Percentiles rank a stretch among this genome's conserved stretches.
These are phyloP conservation scores for Aspergillus pseudonomiae DNA, from an alignment of 2,329 filamentous ascomycete species.

Conservation along the genomic window DNA sequence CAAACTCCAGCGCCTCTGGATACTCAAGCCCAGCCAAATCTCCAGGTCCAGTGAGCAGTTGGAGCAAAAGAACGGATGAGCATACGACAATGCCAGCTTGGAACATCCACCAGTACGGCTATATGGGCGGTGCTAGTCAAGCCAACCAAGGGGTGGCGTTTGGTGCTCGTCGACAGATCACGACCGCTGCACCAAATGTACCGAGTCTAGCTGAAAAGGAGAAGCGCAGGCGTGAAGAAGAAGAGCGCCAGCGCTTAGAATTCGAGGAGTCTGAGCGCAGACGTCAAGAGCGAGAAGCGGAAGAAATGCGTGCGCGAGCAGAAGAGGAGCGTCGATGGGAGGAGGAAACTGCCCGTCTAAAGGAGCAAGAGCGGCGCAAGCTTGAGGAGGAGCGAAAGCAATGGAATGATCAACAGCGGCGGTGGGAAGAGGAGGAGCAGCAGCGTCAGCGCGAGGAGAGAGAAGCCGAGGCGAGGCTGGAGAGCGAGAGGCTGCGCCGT, in stretches of 20 bases:
- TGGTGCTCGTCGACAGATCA: constrained; percentile 90
- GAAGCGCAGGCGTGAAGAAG: constrained; percentile 63
- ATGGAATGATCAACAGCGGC: constrained; percentile 59
- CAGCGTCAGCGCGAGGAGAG: constrained; percentile 71
- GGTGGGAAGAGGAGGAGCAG: constrained; percentile 78
- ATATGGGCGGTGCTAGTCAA: constrained; percentile 96
- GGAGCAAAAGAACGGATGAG: constrained; percentile 86
- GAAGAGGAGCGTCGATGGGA: constrained; percentile 53
- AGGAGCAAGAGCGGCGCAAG: constrained; percentile 55
- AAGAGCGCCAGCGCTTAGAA: constrained; percentile 53
- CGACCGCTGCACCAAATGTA: constrained; percentile 75
- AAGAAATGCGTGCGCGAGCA: constrained; percentile 48
- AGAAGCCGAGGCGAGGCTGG: constrained; percentile 68
- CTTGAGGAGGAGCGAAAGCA: constrained; percentile 51
- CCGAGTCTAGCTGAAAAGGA: constrained; percentile 86
- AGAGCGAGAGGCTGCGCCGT: constrained; percentile 66
- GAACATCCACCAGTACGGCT: constrained; percentile 98
- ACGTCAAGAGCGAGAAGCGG: constrained; percentile 53
- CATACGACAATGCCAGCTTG: constrained; percentile 82
- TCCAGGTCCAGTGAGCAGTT: constrained; percentile 71
- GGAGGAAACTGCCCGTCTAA: constrained; percentile 47
- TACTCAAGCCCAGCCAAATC: constrained; percentile 66
- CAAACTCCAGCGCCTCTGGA: constrained; percentile 44
- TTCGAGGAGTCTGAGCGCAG: constrained; percentile 58
- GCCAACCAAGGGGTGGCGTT: constrained; percentile 93